phyloP scores from a whole-genome alignment of 129 eudicot species.

The Artemisia annua region DNA sequence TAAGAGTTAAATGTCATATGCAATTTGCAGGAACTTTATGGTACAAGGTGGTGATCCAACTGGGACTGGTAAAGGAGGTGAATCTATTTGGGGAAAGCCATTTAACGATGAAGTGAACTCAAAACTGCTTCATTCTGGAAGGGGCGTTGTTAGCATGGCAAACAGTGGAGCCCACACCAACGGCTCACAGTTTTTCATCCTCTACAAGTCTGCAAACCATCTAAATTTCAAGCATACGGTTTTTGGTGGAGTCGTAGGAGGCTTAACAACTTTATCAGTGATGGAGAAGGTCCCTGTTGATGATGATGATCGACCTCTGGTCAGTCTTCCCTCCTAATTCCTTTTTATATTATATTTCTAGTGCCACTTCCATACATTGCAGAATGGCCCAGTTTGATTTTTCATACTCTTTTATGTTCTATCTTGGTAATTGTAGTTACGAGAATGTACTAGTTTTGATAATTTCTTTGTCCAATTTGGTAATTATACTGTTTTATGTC shows the following conservation, averaged over 20 bases:
- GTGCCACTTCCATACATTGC: not conserved
- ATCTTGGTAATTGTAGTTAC: too few relatives aligned
- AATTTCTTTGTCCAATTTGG: too few relatives aligned
- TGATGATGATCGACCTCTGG: slow-evolving; percentile 92
- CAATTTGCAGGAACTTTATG: slow-evolving; percentile 79
- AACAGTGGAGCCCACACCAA: slow-evolving; percentile 94
- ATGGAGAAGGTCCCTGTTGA: slow-evolving; percentile 98
- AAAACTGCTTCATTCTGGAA: slow-evolving; percentile 88
- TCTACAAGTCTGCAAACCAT: slow-evolving; percentile 94
- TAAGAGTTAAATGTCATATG: not conserved
- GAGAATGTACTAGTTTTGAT: too few relatives aligned
- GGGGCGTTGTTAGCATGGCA: slow-evolving; percentile 99
- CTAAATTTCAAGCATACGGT: slow-evolving; percentile 94
- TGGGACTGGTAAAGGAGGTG: slow-evolving; percentile 96
- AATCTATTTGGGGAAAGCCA: slow-evolving; percentile 96
- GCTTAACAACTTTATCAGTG: slow-evolving; percentile 69
- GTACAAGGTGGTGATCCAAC: slow-evolving; percentile 99
- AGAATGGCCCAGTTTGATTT: too few relatives aligned
- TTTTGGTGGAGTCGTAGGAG: slow-evolving; percentile 97
- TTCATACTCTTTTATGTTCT: too few relatives aligned
- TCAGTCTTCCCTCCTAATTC: slow-evolving; percentile 31
- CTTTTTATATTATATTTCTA: not conserved
- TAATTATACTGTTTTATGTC: too few relatives aligned
- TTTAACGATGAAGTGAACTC: slow-evolving; percentile 94
- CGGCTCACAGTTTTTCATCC: slow-evolving; percentile 95